phyloP scores from a whole-genome alignment of 371 early-diverging fungal genomes.

The Mucor indicus region DNA sequence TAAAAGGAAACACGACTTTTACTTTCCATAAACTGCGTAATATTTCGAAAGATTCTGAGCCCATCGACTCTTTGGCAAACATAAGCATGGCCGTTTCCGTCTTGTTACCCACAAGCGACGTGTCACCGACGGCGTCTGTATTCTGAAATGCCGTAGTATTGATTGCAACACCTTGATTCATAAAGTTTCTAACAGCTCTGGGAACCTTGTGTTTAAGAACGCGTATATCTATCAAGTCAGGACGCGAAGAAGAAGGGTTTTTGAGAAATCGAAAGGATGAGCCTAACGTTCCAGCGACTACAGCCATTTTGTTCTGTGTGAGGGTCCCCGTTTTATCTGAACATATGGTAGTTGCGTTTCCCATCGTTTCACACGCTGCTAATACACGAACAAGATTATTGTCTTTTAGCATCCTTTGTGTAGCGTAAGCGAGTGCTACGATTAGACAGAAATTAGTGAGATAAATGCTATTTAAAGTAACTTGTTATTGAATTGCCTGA shows the following conservation, averaged over 20 bases:
- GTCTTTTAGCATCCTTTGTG: conserved; percentile 86
- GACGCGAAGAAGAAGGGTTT: conserved; percentile 31
- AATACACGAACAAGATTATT: conserved; percentile 88
- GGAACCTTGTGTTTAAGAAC: conserved; percentile 38
- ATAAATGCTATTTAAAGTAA: not conserved
- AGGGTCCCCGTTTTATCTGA: conserved; percentile 92
- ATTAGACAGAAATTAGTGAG: not conserved
- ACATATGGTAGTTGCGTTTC: conserved; percentile 88
- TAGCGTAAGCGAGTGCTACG: conserved; percentile 75
- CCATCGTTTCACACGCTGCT: conserved; percentile 93
- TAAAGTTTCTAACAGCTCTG: conserved; percentile 28
- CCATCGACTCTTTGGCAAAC: conserved; percentile 49
- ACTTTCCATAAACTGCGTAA: conserved; percentile 50
- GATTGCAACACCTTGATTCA: conserved; percentile 67
- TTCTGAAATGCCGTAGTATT: conserved; percentile 80
- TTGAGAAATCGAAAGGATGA: conserved; percentile 40
- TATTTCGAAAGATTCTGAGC: conserved; percentile 38
- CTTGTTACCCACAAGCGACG: conserved; percentile 66
- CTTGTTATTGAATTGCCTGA: not conserved
- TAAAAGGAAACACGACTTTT: conserved; percentile 76
- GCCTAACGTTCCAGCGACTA: conserved; percentile 70
- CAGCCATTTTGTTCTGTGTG: conserved; percentile 88
- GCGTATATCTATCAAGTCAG: conserved; percentile 39
- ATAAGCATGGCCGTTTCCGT: conserved; percentile 85
- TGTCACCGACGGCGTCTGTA: conserved; percentile 53